Evolutionary conservation across 75 land plant species (phyloP).

Genomic region (Isoetes taiwanensis): DNA sequence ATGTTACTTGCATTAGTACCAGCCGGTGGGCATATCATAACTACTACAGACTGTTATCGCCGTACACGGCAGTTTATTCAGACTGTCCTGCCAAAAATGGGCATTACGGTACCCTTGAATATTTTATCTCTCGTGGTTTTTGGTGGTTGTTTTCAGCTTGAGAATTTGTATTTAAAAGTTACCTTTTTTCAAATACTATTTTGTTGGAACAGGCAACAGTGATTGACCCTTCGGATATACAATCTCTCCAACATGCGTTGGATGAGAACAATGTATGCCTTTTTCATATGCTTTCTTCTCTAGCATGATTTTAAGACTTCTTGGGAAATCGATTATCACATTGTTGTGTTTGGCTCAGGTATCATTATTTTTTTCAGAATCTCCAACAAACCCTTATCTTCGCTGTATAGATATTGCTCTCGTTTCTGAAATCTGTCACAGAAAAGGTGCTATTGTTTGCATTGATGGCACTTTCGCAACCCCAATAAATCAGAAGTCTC

Average conservation of each 20-base stretch:
- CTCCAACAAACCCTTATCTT: slow-evolving; percentile 93
- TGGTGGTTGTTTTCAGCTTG: not conserved
- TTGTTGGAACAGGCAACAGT: slow-evolving; percentile 62
- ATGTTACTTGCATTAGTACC: slow-evolving; percentile 82
- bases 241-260: slow-evolving; percentile 47
- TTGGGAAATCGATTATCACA: not conserved
- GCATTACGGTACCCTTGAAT: slow-evolving; percentile 45
- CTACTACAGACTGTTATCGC: slow-evolving; percentile 97
- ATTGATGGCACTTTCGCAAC: slow-evolving; percentile 98
- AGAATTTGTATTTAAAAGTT: not conserved
- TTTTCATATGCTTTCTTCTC: not conserved
- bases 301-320: not conserved
- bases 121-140: not conserved
- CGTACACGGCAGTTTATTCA: slow-evolving; percentile 89
- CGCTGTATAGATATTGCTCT: slow-evolving; percentile 83
- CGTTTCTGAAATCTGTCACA: slow-evolving; percentile 80
- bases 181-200: not conserved
- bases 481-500: slow-evolving; percentile 90
- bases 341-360: slow-evolving; percentile 56
- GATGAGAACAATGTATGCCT: slow-evolving; percentile 47
- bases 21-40: slow-evolving; percentile 84
- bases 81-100: slow-evolving; percentile 86
- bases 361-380: slow-evolving; percentile 91
- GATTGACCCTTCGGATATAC: slow-evolving; percentile 86
- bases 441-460: slow-evolving; percentile 74